Percentiles rank a stretch among this genome's conserved stretches.
Evolutionary conservation across 2,329 filamentous ascomycete species (phyloP).

Genomic region (Raffaelea albimanens): DNA sequence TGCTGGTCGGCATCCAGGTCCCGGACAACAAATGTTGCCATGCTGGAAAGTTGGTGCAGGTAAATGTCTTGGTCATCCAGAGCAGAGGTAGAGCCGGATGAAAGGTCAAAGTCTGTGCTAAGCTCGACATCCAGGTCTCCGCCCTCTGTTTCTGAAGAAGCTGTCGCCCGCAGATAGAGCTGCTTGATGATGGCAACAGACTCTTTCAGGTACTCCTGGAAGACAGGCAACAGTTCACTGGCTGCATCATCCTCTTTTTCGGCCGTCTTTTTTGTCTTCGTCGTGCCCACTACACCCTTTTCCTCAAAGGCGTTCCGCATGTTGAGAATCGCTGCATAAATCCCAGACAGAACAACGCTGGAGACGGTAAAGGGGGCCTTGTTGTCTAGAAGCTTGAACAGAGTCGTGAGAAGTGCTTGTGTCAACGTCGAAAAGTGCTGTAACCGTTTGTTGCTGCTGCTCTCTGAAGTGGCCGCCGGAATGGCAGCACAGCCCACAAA

Average conservation of each 20-base stretch:
- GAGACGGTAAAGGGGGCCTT: slow-evolving; percentile 24
- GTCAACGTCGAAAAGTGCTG: slow-evolving; percentile 14
- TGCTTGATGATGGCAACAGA: slow-evolving; percentile 26
- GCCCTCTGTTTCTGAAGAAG: not conserved
- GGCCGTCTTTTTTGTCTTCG: not conserved
- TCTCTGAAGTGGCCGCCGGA: slow-evolving; percentile 19
- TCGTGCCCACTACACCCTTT: slow-evolving; percentile 9
- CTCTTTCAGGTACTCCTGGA: slow-evolving; percentile 26
- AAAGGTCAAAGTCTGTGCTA: slow-evolving; percentile 12
- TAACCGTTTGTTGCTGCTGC: slow-evolving; percentile 7
- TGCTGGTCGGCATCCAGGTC: slow-evolving; percentile 19
- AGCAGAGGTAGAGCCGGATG: not conserved
- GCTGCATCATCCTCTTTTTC: not conserved
- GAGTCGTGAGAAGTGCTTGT: slow-evolving; percentile 16
- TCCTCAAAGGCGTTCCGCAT: slow-evolving; percentile 27
- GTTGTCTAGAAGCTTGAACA: slow-evolving; percentile 25
- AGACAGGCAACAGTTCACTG: slow-evolving; percentile 8
- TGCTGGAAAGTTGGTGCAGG: slow-evolving; percentile 17
- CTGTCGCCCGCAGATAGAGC: slow-evolving; percentile 32
- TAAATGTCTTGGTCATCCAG: slow-evolving; percentile 11
- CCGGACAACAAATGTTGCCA: slow-evolving; percentile 20
- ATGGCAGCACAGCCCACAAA: slow-evolving; percentile 39
- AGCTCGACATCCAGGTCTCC: not conserved
- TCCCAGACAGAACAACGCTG: slow-evolving; percentile 26
- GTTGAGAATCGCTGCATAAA: slow-evolving; percentile 21